A percentile compares a stretch with the other conserved stretches of the same genome.
phyloP scores from a whole-genome alignment of 73 alveolate species.

The Paramecium caudatum region DNA sequence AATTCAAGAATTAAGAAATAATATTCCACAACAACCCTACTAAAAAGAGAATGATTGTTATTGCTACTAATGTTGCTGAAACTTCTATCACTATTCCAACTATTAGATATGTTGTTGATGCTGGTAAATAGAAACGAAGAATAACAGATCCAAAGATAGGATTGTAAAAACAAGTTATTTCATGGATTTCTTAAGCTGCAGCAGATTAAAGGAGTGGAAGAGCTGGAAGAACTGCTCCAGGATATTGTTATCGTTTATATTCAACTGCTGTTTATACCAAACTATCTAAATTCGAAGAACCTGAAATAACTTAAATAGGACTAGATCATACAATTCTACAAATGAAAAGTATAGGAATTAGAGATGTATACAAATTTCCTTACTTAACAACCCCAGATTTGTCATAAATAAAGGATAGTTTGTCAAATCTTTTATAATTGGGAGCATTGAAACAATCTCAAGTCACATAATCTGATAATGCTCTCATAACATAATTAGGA shows the following conservation, averaged over 20 bases:
- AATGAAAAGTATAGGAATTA: conserved; percentile 94
- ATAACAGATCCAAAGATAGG: conserved; percentile 87
- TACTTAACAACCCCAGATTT: conserved; percentile 92
- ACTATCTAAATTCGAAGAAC: conserved; percentile 89
- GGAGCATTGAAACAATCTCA: conserved; percentile 88
- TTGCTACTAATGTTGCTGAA: conserved; percentile 98
- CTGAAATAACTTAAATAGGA: conserved; percentile 95
- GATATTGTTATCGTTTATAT: conserved; percentile 97
- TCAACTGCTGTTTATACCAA: conserved; percentile 94
- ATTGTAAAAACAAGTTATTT: conserved; percentile 87
- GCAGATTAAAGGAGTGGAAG: conserved; percentile 98
- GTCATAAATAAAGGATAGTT: conserved; percentile 82
- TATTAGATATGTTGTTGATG: conserved; percentile 95
- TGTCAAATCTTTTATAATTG: conserved; percentile 84
- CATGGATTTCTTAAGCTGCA: conserved; percentile 96
- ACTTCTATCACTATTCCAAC: conserved; percentile 98
- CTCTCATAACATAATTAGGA: conserved; percentile 94
- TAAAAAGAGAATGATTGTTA: conserved; percentile 91
- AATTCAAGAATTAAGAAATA: conserved; percentile 88
- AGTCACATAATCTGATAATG: conserved; percentile 85
- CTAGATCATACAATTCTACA: conserved; percentile 91
- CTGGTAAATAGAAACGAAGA: conserved; percentile 96
- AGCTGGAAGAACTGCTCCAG: conserved; percentile 99
- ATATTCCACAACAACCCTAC: conserved; percentile 88
- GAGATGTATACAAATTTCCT: conserved; percentile 92